Evolutionary conservation across 2,329 filamentous ascomycete species (phyloP), one percentile per base, ranked within the genome.

Genomic region (Cytospora mali): DNA sequence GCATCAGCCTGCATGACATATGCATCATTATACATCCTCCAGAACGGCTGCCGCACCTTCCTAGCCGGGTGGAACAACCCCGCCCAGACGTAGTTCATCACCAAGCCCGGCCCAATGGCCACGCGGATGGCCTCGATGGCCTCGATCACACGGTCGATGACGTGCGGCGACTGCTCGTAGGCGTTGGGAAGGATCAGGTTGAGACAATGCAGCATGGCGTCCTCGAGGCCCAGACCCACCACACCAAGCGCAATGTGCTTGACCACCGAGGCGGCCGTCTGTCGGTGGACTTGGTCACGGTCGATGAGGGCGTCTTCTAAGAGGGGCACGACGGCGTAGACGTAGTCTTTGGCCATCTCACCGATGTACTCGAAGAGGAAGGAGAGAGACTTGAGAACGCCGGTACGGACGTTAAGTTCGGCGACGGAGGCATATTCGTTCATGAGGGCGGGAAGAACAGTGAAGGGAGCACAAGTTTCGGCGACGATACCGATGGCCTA

Each of bases 291-390:
- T 78, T 99, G 95, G 75, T 99, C 95, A 66, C 95, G 89, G 76
- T 99, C 95, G 76, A 97, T 97, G 66, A 99, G 88, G 2, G 96
- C 95, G 73, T 99, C 95, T 74, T 99, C 95, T 2, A 99, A 88
- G 11, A 99, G 82, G 7, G 95, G 95, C 2, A 93, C 97, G 35
- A 99, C 93, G 21, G 96, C 95, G 73, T 99, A 99, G 73, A 99
- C 95, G 75, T 99, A 99, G 77, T 99, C 95, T 79, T 98, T 99
- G 67, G 93, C 92, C 95, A 99, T 98, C 77, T 99, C 95, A 67
- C 95, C 95, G 75, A 99, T 99, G 78, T 99, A 99, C 74, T 99
- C 95, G 73, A 98, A 99, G 65, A 99, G 83, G 84, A 99, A 99
- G 7, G 92, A 96, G 58, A 99, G 84, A 6, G 93, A 93, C 76